These are phyloP conservation scores for Tuctoria greenei DNA, from an alignment of 176 grass and related monocot genomes.

Conservation along the genomic window DNA sequence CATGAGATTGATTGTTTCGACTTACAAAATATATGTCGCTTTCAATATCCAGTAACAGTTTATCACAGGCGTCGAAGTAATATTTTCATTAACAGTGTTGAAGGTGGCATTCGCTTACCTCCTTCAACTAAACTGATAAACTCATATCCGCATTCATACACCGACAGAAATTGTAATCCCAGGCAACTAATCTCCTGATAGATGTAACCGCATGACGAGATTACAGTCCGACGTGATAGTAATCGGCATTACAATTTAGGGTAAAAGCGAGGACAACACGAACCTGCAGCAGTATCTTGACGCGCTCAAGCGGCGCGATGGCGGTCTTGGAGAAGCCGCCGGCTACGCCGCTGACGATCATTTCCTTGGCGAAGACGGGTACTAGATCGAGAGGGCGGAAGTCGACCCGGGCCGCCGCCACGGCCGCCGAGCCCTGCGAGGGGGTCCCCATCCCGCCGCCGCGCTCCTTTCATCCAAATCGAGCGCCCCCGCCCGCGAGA, in stretches of 20 bases:
- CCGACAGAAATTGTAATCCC: not conserved
- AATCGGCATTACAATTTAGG: not conserved
- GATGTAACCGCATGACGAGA: not conserved
- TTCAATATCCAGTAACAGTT: not conserved
- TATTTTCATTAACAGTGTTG: constrained; percentile 12
- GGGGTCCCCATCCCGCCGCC: constrained; percentile 55
- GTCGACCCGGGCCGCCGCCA: constrained; percentile 74
- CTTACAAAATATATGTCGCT: not conserved
- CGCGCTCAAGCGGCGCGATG: constrained; percentile 85
- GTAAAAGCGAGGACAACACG: not conserved
- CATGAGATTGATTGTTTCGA: too few species aligned
- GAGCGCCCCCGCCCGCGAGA: constrained; percentile 29
- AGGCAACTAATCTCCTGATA: not conserved
- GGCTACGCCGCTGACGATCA: constrained; percentile 79
- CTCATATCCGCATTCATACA: not conserved
- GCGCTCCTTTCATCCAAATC: constrained; percentile 60
- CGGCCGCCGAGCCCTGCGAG: constrained; percentile 77
- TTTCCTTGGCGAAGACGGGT: constrained; percentile 87
- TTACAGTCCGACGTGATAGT: not conserved
- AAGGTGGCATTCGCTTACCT: not conserved
- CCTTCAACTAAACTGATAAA: not conserved
- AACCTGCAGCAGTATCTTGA: constrained; percentile 96
- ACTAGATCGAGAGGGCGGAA: constrained; percentile 68
- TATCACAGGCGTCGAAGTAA: constrained; percentile 14
- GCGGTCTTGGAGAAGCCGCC: constrained; percentile 92